Base-by-base conservation (phyloP, 2,329 filamentous ascomycete species). In the Diaporthe ilicicola region DNA sequence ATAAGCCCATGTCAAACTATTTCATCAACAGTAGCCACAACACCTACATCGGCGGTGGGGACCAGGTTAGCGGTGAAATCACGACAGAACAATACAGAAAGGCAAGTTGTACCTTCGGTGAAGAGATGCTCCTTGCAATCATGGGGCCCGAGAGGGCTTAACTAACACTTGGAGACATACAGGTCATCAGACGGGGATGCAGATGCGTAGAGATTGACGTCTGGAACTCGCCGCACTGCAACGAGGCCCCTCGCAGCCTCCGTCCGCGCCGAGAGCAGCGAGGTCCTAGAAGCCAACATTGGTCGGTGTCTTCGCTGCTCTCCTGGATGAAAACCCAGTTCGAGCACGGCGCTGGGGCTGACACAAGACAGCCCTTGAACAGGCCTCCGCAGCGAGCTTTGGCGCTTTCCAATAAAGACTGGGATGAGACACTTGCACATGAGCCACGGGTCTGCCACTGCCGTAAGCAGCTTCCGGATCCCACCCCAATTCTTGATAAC, bases 1-100 rank as follows among this genome's bases (percentile, higher is more conserved):
- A 87, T 0, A 88, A 88, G 65, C 93, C 93, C 2, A 86, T 97
- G 71, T 93, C 92, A 56, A 94, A 97, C 78, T 98, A 98, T 83
- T 98, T 94, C 81, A 95, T 98, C 79, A 97, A 92, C 73, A 97
- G 94, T 75, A 97, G 94, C 78, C 95, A 98, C 83, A 98, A 98
- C 79, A 98, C 95, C 0, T 98, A 97, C 80, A 85, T 97, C 50
- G 69, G 55, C n/a, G 91, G 91, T 1, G 95, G 95, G 1, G 94
- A 97, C 76, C 95, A 98, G 81, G 85, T 96, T 48, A 91, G 90
- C 72, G 94, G 94, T 53, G 89, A 90, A 70, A 92, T 93, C 72
- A 94, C 92, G 37, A 90, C 92, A 0, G 90, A 94, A 69, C 90
- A 92, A 19, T 98, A 98, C 81, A 91, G 87, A 75, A 90, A 91